Evolutionary conservation across 768 basidiomycete species (phyloP).

Genomic region (Podaxis sp.): DNA sequence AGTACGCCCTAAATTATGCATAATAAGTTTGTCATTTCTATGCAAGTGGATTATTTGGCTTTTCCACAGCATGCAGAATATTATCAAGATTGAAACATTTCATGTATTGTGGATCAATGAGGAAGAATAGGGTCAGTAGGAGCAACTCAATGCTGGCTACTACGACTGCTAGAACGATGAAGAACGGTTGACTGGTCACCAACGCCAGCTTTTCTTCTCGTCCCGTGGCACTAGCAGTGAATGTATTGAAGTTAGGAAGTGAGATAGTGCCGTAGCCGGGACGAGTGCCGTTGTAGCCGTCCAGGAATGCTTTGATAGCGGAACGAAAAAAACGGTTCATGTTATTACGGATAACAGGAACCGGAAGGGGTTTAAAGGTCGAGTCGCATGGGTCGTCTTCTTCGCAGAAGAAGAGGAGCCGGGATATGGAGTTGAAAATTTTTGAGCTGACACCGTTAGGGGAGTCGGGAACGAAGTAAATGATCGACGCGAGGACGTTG

Average conservation of each 20-base stretch:
- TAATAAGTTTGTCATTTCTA: no score
- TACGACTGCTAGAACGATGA: background rate
- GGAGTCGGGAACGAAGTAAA: background rate
- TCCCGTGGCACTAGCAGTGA: background rate
- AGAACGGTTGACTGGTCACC: background rate
- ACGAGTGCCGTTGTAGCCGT: background rate
- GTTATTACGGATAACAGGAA: background rate
- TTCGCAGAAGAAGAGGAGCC: background rate
- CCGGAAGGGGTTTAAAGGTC: no score
- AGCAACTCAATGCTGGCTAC: background rate
- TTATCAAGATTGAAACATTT: background rate
- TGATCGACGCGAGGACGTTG: background rate
- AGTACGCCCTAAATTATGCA: no score
- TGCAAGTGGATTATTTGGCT: no score
- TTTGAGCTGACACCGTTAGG: background rate
- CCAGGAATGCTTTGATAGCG: background rate
- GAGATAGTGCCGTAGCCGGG: background rate
- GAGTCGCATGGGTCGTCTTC: no score
- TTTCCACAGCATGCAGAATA: background rate
- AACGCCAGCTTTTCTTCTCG: background rate
- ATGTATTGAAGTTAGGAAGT: background rate
- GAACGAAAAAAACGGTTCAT: background rate
- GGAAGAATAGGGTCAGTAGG: background rate
- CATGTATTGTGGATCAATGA: background rate
- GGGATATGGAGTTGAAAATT: background rate